These are phyloP conservation scores for Potentilla sterilis DNA, from an alignment of 306 rosid species.

Conservation along the genomic window DNA sequence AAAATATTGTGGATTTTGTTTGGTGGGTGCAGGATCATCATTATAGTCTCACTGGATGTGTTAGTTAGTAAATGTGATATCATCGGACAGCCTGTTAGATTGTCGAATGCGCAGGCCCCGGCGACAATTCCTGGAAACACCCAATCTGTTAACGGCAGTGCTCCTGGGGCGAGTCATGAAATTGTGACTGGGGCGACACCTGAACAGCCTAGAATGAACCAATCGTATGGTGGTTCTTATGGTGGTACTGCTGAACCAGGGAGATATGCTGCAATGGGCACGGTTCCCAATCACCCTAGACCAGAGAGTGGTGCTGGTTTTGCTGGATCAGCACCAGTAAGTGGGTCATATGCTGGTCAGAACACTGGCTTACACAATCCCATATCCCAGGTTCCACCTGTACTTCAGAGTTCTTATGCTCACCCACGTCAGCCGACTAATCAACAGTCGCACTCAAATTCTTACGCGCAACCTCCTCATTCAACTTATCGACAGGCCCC, in stretches of 20 bases:
- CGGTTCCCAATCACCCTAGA: slow-evolving; percentile 27
- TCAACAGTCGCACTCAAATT: slow-evolving; percentile 38
- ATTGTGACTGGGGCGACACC: slow-evolving; percentile 32
- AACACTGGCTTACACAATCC: slow-evolving; percentile 41
- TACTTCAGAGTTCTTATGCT: slow-evolving; percentile 35
- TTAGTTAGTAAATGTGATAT: slow-evolving; percentile 52
- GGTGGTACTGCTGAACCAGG: slow-evolving; percentile 30
- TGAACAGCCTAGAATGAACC: slow-evolving; percentile 37
- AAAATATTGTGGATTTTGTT: slow-evolving; percentile 16
- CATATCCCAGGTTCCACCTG: slow-evolving; percentile 42
- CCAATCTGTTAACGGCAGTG: slow-evolving; percentile 30
- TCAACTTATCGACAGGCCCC: slow-evolving; percentile 60
- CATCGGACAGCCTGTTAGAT: slow-evolving; percentile 57
- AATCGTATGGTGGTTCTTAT: slow-evolving; percentile 34
- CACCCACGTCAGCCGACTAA: neutral
- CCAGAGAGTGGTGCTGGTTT: slow-evolving; percentile 32
- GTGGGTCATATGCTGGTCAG: slow-evolving; percentile 58
- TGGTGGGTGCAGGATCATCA: slow-evolving; percentile 57
- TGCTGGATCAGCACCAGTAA: slow-evolving; percentile 32
- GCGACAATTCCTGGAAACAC: slow-evolving; percentile 38
- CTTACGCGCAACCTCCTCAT: slow-evolving; percentile 47
- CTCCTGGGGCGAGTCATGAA: slow-evolving; percentile 35
- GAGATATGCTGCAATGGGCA: slow-evolving; percentile 41
- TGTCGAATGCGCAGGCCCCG: slow-evolving; percentile 26
- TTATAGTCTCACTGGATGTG: slow-evolving; percentile 64